Base-by-base conservation (phyloP, 306 rosid genomes). In the Quercus glauca region DNA sequence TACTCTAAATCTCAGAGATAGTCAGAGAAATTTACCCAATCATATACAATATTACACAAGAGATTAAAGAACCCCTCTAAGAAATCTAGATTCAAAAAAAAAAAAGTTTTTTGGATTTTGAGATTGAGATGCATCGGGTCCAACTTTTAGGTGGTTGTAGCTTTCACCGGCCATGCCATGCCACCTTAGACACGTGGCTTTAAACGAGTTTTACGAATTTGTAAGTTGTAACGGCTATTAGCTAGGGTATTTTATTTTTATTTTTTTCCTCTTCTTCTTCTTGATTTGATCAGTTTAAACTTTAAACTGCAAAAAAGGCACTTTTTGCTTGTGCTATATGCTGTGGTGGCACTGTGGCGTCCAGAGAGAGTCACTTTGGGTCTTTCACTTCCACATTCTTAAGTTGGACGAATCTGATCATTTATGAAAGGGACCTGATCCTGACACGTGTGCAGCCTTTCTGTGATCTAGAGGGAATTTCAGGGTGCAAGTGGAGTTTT, bases 311-410 rank as follows among this genome's bases (percentile, higher is more conserved):
- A 41, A 2, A 41, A 41, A 41, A 35, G 45, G 45, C 11, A 2
- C 45, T 41, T 41, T 41, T 41, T 2, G 45, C 3, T 41, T 41
- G 45, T 41, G 45, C 45, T 2, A 8, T 41, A 41, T 41, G 45
- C 45, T 7, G 45, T 7, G 45, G 45, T 41, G 45, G 45, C 45
- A 41, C 45, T 0, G 45, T 41, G 11, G 11, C 11, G 11, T 60
- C 67, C 55, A 51, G 64, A 14, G 3, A 11, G 1, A 6, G 7
- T 52, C 20, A 1, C 61, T 52, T 65, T 64, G 21, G 6, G 17
- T 25, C 77, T 69, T 68, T 60, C 77, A 75, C 71, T 21, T 37
- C 33, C 80, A 70, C 71, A 0, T 20, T 65, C 65, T 17, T 28
- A 26, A 49, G 78, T 77, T 63, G 63, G 82, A 65, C 19, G 63